Evolutionary conservation across 2,329 filamentous ascomycete genomes (phyloP).

Genomic region (Colletotrichum tamarilloi): DNA sequence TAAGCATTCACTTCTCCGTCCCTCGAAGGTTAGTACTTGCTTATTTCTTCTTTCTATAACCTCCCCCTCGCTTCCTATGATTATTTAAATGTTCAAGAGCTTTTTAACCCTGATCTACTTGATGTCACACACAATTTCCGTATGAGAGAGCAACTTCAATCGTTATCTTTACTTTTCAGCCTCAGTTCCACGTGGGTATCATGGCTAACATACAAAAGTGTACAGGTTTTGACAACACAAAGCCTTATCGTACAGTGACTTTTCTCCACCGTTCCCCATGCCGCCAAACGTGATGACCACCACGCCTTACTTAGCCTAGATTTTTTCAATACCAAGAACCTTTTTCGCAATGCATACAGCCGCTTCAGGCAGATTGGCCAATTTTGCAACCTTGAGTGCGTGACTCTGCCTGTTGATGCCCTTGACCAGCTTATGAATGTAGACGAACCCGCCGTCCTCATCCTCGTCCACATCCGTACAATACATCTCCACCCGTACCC

Average conservation of each 20-base stretch:
- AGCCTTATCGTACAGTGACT: constrained; percentile 27
- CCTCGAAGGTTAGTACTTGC: constrained; percentile 57
- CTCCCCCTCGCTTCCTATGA: constrained; percentile 57
- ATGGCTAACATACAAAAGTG: constrained; percentile 48
- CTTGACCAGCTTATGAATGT: constrained; percentile 82
- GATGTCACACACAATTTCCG: constrained; percentile 67
- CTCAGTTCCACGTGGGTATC: constrained; percentile 44
- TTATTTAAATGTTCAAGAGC: constrained; percentile 69
- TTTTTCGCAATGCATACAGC: constrained; percentile 75
- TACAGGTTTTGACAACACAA: constrained; percentile 11
- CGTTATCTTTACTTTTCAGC: constrained; percentile 39
- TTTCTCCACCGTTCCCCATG: background rate
- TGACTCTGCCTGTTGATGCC: constrained; percentile 91
- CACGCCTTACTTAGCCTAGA: background rate
- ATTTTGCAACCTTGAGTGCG: constrained; percentile 90
- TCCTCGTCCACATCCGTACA: constrained; percentile 92
- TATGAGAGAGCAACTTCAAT: constrained; percentile 61
- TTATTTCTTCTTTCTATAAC: constrained; percentile 31
- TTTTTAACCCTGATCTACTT: constrained; percentile 75
- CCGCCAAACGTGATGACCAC: background rate
- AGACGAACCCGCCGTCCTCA: constrained; percentile 77
- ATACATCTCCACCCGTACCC: constrained; percentile 72
- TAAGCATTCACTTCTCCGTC: constrained; percentile 15
- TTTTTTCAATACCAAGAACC: constrained; percentile 55
- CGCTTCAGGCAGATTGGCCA: constrained; percentile 83